Evolutionary conservation across 768 basidiomycete species (phyloP).

Genomic region (Xerocomellus amylosporus): DNA sequence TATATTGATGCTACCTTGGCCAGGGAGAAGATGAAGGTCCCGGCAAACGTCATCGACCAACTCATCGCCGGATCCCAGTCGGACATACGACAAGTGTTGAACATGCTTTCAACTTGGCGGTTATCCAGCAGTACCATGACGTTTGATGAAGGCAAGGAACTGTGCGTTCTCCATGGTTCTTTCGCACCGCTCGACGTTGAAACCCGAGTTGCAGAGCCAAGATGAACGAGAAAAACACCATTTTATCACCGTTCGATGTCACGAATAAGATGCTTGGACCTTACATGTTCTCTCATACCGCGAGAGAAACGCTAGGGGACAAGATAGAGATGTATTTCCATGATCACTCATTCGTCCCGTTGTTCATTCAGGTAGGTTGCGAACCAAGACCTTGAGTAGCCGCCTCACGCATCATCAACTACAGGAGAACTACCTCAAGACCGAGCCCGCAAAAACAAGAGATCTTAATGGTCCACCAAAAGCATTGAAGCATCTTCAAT

Average conservation of each 20-base stretch:
- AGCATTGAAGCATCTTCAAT: slow-evolving; percentile 65
- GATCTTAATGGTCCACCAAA: slow-evolving; percentile 62
- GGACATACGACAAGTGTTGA: slow-evolving; percentile 95
- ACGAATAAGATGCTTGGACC: slow-evolving; percentile 89
- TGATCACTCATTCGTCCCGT: slow-evolving; percentile 88
- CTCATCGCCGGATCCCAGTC: slow-evolving; percentile 87
- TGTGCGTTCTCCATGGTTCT: slow-evolving; percentile 51
- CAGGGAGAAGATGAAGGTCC: slow-evolving; percentile 93
- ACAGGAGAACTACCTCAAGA: slow-evolving; percentile 91
- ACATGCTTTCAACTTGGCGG: slow-evolving; percentile 98
- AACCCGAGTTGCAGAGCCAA: slow-evolving; percentile 53
- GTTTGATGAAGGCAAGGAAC: slow-evolving; percentile 87
- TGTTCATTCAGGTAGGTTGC: slow-evolving; percentile 82
- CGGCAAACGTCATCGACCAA: slow-evolving; percentile 88
- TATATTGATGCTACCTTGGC: not conserved
- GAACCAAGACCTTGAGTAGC: no score
- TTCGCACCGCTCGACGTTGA: slow-evolving; percentile 2
- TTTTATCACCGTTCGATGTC: slow-evolving; percentile 90
- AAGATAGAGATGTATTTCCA: slow-evolving; percentile 98
- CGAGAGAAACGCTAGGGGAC: slow-evolving; percentile 77
- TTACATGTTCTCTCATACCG: slow-evolving; percentile 81
- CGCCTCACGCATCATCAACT: slow-evolving; percentile 27
- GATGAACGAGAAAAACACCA: slow-evolving; percentile 88
- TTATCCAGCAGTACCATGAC: slow-evolving; percentile 77
- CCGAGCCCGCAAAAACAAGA: slow-evolving; percentile 61